Evolutionary conservation across 768 basidiomycete species (phyloP).

Genomic region (Tephrocybe rancida): DNA sequence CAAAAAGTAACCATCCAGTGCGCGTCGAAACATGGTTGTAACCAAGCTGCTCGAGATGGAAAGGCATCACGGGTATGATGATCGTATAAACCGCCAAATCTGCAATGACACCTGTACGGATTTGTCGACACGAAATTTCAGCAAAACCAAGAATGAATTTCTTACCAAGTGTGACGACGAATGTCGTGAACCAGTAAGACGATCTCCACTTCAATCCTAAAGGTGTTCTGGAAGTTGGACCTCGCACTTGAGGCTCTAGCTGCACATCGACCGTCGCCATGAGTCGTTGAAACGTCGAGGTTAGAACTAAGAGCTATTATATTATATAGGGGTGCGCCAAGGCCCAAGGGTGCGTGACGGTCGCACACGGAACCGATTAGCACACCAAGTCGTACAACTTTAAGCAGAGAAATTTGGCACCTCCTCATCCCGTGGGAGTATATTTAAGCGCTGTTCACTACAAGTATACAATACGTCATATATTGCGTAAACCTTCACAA

Average conservation of each 20-base stretch:
- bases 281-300: no score
- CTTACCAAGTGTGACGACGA: constrained; percentile 53
- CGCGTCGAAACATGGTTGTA: constrained; percentile 48
- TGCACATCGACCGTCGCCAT: not conserved
- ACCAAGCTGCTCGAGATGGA: constrained; percentile 54
- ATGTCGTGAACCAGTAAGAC: constrained; percentile 57
- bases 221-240: constrained; percentile 24
- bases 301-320: no score
- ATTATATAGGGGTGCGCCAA: no score
- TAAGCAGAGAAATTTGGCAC: no score
- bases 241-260: not conserved
- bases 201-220: constrained; percentile 59
- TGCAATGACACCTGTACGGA: constrained; percentile 38
- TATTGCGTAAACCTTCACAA: no score
- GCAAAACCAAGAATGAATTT: constrained; percentile 1
- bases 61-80: constrained; percentile 66
- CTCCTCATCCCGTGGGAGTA: no score
- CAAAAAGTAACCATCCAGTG: constrained; percentile 63
- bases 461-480: no score
- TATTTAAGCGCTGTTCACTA: no score
- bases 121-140: not conserved
- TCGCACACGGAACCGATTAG: no score
- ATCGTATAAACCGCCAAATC: constrained; percentile 65
- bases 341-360: no score
- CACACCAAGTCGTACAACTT: no score